Evolutionary conservation across 2,329 filamentous ascomycete species (phyloP).

Genomic region (Phaeomoniella chlamydospora): DNA sequence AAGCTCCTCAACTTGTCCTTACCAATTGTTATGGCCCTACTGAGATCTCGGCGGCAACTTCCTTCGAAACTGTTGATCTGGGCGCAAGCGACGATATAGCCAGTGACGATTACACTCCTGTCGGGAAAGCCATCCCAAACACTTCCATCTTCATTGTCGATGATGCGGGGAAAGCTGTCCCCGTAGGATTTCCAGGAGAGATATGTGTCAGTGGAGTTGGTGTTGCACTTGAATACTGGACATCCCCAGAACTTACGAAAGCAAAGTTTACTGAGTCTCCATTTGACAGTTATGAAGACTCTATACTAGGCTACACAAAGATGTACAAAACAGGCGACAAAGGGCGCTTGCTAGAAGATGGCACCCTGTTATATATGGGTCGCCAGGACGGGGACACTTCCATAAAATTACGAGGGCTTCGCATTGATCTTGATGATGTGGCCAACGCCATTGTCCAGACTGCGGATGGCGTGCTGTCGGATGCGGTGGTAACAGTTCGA

Average conservation of each 20-base stretch:
- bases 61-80: conserved; percentile 10
- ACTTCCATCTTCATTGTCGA: conserved; percentile 26
- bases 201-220: conserved; percentile 22
- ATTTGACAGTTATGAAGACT: conserved; percentile 6
- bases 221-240: conserved; percentile 16
- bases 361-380: conserved; percentile 12
- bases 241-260: conserved; percentile 9
- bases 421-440: conserved; percentile 34
- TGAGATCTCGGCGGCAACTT: conserved; percentile 15
- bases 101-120: conserved; percentile 10
- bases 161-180: conserved; percentile 18
- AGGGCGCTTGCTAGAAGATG: conserved; percentile 14
- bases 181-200: conserved; percentile 27
- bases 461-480: conserved; percentile 12
- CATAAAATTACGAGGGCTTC: conserved; percentile 17
- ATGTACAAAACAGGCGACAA: conserved; percentile 17
- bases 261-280: conserved; percentile 12
- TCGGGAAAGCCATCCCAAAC: conserved; percentile 19
- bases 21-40: conserved; percentile 17
- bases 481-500: conserved; percentile 14
- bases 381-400: conserved; percentile 16
- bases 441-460: conserved; percentile 15
- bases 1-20: conserved; percentile 8
- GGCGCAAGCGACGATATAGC: conserved; percentile 15
- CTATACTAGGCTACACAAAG: conserved; percentile 6